Evolutionary conservation across 78 protist species (phyloP), one percentile per base, ranked within the genome.

Genomic region (Polysphondylium violaceum): DNA sequence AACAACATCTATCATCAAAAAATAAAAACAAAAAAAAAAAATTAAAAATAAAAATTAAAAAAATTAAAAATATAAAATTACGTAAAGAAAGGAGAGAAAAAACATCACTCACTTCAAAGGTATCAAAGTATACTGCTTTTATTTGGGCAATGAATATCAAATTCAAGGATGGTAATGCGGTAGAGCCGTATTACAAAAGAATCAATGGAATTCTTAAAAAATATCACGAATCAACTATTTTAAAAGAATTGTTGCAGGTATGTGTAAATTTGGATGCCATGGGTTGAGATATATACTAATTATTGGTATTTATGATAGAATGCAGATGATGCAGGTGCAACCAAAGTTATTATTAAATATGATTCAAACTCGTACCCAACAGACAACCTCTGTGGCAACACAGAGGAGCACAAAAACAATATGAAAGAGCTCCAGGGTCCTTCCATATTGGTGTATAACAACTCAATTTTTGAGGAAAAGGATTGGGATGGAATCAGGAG

Each of bases 311-410:
- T n/a, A n/a, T n/a, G n/a, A n/a, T n/a, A 77, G 73, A 77, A 77
- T 64, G 73, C 87, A 1, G 87, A 77, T 47, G 87, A 77, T 64
- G 75, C 87, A 0, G 27, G 33, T 16, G 74, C 87, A 21, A 53
- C 72, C n/a, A 14, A 29, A 35, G 74, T 77, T 31, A 65, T 50
- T 0, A 36, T 77, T 8, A 64, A 65, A 50, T 25, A n/a, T 47
- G 87, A 77, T 35, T 21, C 58, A 6, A 36, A 12, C 2, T 33
- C 67, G 21, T 76, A 76, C 17, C n/a, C 40, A 27, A 63, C 8
- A 2, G 61, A 60, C 27, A 23, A 29, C 3, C 60, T 77, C 21
- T 23, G 3, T 38, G 25, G 29, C 19, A 23, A 7, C 31, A 35
- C 43, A 9, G 11, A 50, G 1, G 27, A 35, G 0, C 9, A 25